Evolutionary conservation across 148 eudicot species (phyloP).

Genomic region (Nepenthes gracilis): DNA sequence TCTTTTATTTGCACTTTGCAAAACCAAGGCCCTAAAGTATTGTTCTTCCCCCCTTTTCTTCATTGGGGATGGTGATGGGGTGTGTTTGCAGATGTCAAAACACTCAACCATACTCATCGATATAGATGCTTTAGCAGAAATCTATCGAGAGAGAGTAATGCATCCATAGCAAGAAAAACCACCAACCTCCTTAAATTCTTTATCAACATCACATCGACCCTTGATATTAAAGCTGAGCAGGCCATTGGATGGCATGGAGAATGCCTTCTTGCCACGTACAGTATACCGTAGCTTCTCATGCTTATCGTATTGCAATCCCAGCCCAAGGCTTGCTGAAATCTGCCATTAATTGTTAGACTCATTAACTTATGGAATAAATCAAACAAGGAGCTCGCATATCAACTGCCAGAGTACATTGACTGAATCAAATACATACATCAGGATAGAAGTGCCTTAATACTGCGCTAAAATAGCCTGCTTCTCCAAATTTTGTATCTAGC

Average conservation of each 20-base stretch:
- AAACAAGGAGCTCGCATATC: slow-evolving; percentile 1
- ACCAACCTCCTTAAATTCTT: slow-evolving; percentile 62
- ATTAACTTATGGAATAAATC: slow-evolving; percentile 2
- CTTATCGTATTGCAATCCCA: slow-evolving; percentile 56
- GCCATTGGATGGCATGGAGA: slow-evolving; percentile 56
- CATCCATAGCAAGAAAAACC: neutral
- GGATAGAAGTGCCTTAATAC: slow-evolving; percentile 57
- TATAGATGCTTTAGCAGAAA: neutral
- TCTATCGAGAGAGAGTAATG: neutral
- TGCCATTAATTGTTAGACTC: slow-evolving; percentile 16
- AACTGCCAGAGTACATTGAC: neutral
- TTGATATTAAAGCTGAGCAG: slow-evolving; percentile 48
- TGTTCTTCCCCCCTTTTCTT: neutral
- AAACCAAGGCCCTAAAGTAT: neutral
- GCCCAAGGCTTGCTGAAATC: slow-evolving; percentile 53
- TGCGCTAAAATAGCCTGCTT: slow-evolving; percentile 40
- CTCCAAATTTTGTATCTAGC: slow-evolving; percentile 73
- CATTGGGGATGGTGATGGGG: too few relatives aligned
- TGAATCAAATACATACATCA: slow-evolving; percentile 28
- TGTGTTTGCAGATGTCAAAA: too few relatives aligned
- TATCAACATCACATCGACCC: slow-evolving; percentile 54
- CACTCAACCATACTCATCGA: neutral
- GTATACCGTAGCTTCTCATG: slow-evolving; percentile 42
- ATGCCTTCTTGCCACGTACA: slow-evolving; percentile 60
- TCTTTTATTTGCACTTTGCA: too few relatives aligned